Evolutionary conservation across 192 early-diverging fungal species (phyloP).

Genomic region (Spizellomyces sp.): DNA sequence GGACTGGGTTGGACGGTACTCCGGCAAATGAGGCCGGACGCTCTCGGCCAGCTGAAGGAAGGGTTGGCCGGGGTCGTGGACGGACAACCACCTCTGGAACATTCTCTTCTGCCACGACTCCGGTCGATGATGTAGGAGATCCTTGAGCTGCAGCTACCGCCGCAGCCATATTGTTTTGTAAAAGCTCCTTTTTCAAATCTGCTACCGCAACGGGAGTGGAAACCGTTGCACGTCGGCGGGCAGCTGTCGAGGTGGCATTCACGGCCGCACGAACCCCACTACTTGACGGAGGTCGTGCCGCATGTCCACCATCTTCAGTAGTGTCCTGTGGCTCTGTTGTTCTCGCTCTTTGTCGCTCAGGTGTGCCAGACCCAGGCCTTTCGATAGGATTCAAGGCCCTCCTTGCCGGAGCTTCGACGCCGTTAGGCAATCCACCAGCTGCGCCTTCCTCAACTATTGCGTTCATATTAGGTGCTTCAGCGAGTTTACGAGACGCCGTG

Average conservation of each 20-base stretch:
- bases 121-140: slow-evolving; percentile 8
- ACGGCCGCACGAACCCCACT: slow-evolving; percentile 1
- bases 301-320: not conserved
- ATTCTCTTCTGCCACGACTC: not conserved
- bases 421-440: slow-evolving; percentile 10
- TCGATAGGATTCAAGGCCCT: slow-evolving; percentile 24
- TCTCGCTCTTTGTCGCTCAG: slow-evolving; percentile 7
- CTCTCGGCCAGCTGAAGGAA: slow-evolving; percentile 25
- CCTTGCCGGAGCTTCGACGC: not conserved
- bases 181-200: slow-evolving; percentile 38
- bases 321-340: slow-evolving; percentile 3
- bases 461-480: slow-evolving; percentile 31
- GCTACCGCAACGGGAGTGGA: slow-evolving; percentile 37
- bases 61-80: slow-evolving; percentile 17
- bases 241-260: slow-evolving; percentile 14
- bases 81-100: slow-evolving; percentile 22
- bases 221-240: slow-evolving; percentile 35
- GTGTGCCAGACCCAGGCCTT: slow-evolving; percentile 5
- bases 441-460: slow-evolving; percentile 32
- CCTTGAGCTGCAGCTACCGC: not conserved
- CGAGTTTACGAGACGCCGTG: slow-evolving; percentile 22
- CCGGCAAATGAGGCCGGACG: slow-evolving; percentile 50
- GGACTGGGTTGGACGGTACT: slow-evolving; percentile 35
- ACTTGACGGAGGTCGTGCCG: slow-evolving; percentile 15
- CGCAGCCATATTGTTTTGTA: slow-evolving; percentile 24